Percentiles rank a stretch among this genome's conserved stretches.
Evolutionary conservation across 352 stramenopile genomes (phyloP).

Genomic region (Elongisporangium anandrum): DNA sequence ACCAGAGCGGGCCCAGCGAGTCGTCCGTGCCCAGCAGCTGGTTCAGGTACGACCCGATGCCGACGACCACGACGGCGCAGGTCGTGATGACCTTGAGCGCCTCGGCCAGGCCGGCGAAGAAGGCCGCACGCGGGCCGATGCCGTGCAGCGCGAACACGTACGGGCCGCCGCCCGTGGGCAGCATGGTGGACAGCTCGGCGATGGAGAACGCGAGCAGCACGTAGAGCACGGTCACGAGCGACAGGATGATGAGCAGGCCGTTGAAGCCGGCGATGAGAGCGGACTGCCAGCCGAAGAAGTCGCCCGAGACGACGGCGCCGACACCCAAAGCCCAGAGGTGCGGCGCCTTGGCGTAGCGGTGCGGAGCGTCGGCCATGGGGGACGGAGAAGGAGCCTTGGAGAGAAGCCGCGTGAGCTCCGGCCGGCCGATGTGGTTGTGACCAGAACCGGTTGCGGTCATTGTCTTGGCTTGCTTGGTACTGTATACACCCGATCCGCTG

Average conservation of each 20-base stretch:
- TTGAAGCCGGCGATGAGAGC: conserved; percentile 51
- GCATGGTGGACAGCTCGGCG: conserved; percentile 54
- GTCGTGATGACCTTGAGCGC: conserved; percentile 71
- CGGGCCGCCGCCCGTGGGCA: conserved; percentile 44
- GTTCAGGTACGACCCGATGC: conserved; percentile 67
- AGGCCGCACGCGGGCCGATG: conserved; percentile 42
- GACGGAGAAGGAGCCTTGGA: not conserved
- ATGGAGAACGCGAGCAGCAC: conserved; percentile 70
- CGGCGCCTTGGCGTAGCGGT: conserved; percentile 46
- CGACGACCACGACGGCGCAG: conserved; percentile 50
- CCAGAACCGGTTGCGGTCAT: not conserved
- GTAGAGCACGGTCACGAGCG: conserved; percentile 56
- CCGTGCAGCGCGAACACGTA: conserved; percentile 67
- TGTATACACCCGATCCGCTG: too few relatives aligned
- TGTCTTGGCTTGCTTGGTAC: not conserved
- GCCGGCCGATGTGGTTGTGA: not conserved
- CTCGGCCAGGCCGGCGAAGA: conserved; percentile 61
- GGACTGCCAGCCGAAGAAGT: conserved; percentile 68
- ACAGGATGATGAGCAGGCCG: conserved; percentile 50
- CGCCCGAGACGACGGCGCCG: conserved; percentile 47
- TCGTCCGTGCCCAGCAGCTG: conserved; percentile 37
- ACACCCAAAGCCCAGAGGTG: conserved; percentile 57
- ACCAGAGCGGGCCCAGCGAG: conserved; percentile 45
- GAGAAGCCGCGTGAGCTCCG: not conserved
- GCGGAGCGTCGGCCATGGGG: not conserved